Evolutionary conservation across 148 eudicot genomes (phyloP), one percentile per base, ranked within the genome.

Genomic region (Vaccinium darrowii): DNA sequence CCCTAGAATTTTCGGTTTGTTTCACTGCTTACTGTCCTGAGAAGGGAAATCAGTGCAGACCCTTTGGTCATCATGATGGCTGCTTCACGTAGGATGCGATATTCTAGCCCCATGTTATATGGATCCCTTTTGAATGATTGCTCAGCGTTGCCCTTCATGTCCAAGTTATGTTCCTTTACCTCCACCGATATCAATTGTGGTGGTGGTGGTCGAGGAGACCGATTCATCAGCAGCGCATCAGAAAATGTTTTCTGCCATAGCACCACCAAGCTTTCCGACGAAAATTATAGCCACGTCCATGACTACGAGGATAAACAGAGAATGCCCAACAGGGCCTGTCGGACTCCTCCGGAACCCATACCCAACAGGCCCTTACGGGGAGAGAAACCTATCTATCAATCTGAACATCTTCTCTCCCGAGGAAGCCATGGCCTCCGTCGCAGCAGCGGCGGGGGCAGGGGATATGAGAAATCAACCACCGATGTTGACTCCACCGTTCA

Each of bases 331-430:
- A 54, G 23, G 23, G 82, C 76, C 82, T 72, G 81, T 81, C 62
- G 27, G 19, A 81, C 82, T 47, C 88, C 89, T 53, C 90, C 87
- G 50, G 69, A 86, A 56, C 89, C 90, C 16, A 90, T 90, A 52
- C 87, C 90, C 15, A 89, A 89, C 82, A 90, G 98, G 82, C 92
- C 92, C 73, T 84, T 90, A 65, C 89, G 94, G 81, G 90, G 81
- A 9, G 92, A 57, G 36, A 81, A 83, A 19, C 84, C 83, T 81
- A 60, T 25, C 76, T 83, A 89, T 30, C 86, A 85, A 80, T 85
- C 85, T 79, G 85, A 79, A 58, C 81, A 84, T 0, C 21, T 39
- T 5, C 71, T 8, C 33, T 71, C 14, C 51, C 60, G 56, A 77
- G 50, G 84, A 81, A 47, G 85, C 82, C 57, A 82, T 49, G 50